Base-by-base conservation (phyloP, 768 basidiomycete genomes). In the Cystobasidium tubakii region DNA sequence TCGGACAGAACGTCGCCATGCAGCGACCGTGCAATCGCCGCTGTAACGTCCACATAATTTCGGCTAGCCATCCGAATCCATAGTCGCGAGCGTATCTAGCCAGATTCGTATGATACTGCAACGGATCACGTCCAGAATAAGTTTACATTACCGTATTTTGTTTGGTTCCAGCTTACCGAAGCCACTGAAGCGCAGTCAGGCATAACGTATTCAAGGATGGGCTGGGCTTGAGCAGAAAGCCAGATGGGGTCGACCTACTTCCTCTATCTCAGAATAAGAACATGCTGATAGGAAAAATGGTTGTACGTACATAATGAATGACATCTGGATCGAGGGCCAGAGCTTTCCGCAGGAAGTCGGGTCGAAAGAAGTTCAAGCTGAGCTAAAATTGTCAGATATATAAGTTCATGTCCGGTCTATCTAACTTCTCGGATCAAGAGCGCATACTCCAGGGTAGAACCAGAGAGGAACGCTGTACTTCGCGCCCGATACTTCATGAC, bases 331-430 rank as follows among this genome's bases (percentile, higher is more conserved):
- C 79, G 76, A 80, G 77, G 12, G 63, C 74, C 34, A 31, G 39
- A 1, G 77, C 42, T 66, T 77, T 74, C 27, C 72, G 75, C 67
- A 84, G 75, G 75, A 84, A 83, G 57, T 79, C 79, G 4, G 83
- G 83, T 21, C 83, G 80, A 13, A 84, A 79, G 73, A 84, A 84
- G 76, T 84, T 84, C 70, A 84, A 79, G 76, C 80, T 76, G 21
- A 79, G 73, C 66, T 67, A 29, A 17, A 43, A 42, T 1, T 29
- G 27, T 57, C 12, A 63, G 27, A 15, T n/a, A n/a, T n/a, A n/a
- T n/a, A n/a, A n/a, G n/a, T n/a, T n/a, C n/a, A n/a, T n/a, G n/a
- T n/a, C n/a, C n/a, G n/a, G n/a, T n/a, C n/a, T n/a, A n/a, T n/a
- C n/a, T n/a, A n/a, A n/a, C 27, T 69, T 66, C 57, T 42, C 1